Conservation (phyloP, 805 yeast genomes). For the Maudiozyma pseudohumilis region DNA sequence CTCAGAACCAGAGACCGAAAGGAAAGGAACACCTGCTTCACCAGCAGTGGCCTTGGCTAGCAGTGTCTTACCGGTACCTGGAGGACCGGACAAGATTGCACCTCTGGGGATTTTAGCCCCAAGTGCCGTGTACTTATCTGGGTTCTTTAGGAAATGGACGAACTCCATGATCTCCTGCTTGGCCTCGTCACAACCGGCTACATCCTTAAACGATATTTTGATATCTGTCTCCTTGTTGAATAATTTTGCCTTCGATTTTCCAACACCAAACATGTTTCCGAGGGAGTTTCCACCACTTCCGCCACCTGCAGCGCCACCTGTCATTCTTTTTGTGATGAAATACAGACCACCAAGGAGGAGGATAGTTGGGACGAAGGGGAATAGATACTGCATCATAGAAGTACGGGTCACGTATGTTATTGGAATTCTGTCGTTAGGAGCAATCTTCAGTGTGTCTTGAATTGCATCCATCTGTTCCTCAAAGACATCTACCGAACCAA, state of each 20-base stretch:
- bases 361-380: slow-evolving; percentile 73
- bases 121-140: slow-evolving; percentile 69
- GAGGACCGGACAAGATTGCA: slow-evolving; percentile 89
- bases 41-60: slow-evolving; percentile 95
- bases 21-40: slow-evolving; percentile 90
- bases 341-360: slow-evolving; percentile 67
- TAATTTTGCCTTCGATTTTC: slow-evolving; percentile 68
- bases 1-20: slow-evolving; percentile 86
- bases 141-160: slow-evolving; percentile 79
- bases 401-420: slow-evolving; percentile 64
- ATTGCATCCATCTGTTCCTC: slow-evolving; percentile 71
- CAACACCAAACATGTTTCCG: slow-evolving; percentile 54
- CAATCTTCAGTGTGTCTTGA: slow-evolving; percentile 61
- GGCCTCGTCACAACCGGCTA: slow-evolving; percentile 92
- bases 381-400: slow-evolving; percentile 48
- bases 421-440: slow-evolving; percentile 65
- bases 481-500: slow-evolving; percentile 78
- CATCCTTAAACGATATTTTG: slow-evolving; percentile 75
- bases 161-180: slow-evolving; percentile 94
- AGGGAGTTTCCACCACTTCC: slow-evolving; percentile 39
- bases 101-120: slow-evolving; percentile 96
- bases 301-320: slow-evolving; percentile 31
- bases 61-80: slow-evolving; percentile 94
- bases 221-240: slow-evolving; percentile 80
- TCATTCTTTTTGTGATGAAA: slow-evolving; percentile 35